Evolutionary conservation across 192 early-diverging fungal species (phyloP), one percentile per base, ranked within the genome.

Genomic region (Podila epicladia): DNA sequence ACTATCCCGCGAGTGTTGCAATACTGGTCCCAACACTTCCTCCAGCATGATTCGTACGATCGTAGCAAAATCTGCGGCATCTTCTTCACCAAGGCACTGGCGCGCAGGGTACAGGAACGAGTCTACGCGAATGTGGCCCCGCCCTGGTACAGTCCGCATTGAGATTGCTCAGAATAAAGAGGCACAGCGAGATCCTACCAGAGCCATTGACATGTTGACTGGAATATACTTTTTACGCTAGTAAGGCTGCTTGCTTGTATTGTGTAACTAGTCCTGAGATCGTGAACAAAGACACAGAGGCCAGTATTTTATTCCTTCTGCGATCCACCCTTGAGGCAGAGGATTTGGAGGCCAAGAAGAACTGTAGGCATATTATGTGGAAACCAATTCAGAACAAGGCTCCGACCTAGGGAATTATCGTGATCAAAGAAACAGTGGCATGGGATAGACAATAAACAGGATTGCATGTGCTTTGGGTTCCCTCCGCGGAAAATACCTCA

Each of bases 61-160:
- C 62, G 76, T 20, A 67, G 74, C 32, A 91, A 91, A 75, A 50
- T 88, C 62, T 66, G 80, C 32, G 86, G 84, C 55, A 57, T 84
- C 19, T 68, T 84, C 17, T 89, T 86, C 69, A 60, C 85, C 7
- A 69, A 59, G 15, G 65, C 79, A 35, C 73, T 91, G 15, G 79
- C 83, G 38, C 37, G 66, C 8, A 15, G 58, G 9, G 65, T 65
- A 32, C 71, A 67, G 7, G 53, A 72, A 29, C 19, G 63, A 4
- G 57, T 72, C 24, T 76, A 71, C 13, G 68, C 49, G 8, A 74
- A 89, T 64, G 37, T 57, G 57, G 74, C n/a, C n/a, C 7, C 84
- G 88, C 68, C 87, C 87, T 20, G 87, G 87, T 49, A 62, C 28
- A 24, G 53, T 55, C 19, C 37, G 66, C 35, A 71, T 24, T 1